Evolutionary conservation across 768 basidiomycete genomes (phyloP), one percentile per base, ranked within the genome.

Genomic region (Leccinellum luteum): DNA sequence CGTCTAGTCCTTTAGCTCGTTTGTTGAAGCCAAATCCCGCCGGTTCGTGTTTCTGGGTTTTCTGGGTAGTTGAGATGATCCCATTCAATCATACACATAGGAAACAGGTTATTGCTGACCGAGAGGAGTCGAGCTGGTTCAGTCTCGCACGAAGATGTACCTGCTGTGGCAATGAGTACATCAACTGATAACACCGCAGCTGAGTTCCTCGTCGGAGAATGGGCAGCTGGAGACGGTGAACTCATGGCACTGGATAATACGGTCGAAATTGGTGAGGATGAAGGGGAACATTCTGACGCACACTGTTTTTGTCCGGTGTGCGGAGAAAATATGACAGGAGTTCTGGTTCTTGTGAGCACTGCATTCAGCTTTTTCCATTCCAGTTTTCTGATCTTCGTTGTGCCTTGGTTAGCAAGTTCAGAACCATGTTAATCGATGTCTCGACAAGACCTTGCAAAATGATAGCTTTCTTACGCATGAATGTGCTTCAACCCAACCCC

Each of bases 221-320:
- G 90, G 90, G 82, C 76, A 44, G 84, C 76, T 64, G 89, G 83
- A 12, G 90, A 92, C 62, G 92, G 93, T 61, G 92, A 87, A 69
- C 69, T 79, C 7, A 71, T 69, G 56, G 62, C 70, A 19, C 65
- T 74, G 13, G 73, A 72, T 19, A 64, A 66, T 35, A 31, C 4
- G 8, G 2, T 23, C 8, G 63, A 65, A 25, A 61, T 66, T 4
- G 69, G 71, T 23, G 62, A 71, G 12, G 66, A 56, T 19, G 64
- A 78, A 60, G 54, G 17, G 9, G 55, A 44, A 27, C 43, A 8
- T 35, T 54, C 34, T 2, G 47, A 52, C 41, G 52, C 63, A 15
- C 58, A 28, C 19, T 10, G 8, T 7, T 41, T 54, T 32, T 75
- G 73, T 53, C 73, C 69, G 4, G 51, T 74, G 14, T 75, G 73